Evolutionary conservation across 441 rosid genomes (phyloP).

Genomic region (Pelargonium citronellum): DNA sequence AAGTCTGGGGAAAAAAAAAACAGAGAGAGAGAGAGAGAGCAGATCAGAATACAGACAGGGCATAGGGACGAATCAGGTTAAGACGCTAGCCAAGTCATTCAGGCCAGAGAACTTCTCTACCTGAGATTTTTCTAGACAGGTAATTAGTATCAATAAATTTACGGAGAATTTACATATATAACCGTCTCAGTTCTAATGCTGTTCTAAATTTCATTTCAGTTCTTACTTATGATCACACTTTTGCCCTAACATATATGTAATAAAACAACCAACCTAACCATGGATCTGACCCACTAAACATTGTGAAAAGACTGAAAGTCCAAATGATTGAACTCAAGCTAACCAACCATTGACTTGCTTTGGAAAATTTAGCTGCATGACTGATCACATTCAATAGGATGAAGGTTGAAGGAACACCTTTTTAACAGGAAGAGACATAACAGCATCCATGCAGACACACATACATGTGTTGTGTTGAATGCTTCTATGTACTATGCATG

Average conservation of each 20-base stretch:
- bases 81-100: neutral
- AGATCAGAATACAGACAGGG: neutral
- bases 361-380: neutral
- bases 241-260: neutral
- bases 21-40: neutral
- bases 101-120: neutral
- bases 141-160: neutral
- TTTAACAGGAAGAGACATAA: neutral
- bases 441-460: neutral
- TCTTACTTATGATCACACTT: neutral
- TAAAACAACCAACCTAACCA: neutral
- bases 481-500: neutral
- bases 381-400: neutral
- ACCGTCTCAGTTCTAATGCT: neutral
- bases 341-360: neutral
- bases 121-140: neutral
- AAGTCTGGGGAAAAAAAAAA: neutral
- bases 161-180: neutral
- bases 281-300: neutral
- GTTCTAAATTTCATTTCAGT: neutral
- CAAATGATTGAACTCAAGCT: neutral
- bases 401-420: neutral
- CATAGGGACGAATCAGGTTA: neutral
- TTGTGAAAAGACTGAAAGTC: neutral
- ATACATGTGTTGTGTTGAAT: neutral